Evolutionary conservation across 2,329 filamentous ascomycete species (phyloP), one percentile per base, ranked within the genome.

Genomic region (Pseudopyricularia javanii): DNA sequence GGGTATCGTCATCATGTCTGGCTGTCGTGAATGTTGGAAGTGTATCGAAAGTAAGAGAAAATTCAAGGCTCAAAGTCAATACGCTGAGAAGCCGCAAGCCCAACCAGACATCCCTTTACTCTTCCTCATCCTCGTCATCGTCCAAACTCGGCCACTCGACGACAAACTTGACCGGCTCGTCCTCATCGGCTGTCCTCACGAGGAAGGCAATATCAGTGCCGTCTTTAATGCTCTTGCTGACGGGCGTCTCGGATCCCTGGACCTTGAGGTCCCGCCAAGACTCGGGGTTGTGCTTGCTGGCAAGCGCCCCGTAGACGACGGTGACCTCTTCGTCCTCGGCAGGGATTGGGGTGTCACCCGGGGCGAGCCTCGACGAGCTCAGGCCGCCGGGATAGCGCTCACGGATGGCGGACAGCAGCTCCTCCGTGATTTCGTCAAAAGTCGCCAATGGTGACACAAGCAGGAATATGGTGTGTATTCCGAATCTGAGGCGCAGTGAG

Each of bases 401-500:
- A 28, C 63, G 70, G 6, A 90, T 68, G 11, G 80, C 69, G 1
- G 70, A 66, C 17, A 86, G 67, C 2, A 91, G 75, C 20, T 80
- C 74, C 17, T 71, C 59, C 54, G 80, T 80, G 54, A 86, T 69
- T 1, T 71, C 66, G 15, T 72, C 67, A 61, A 88, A 79, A 11
- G 80, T 66, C 37, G 75, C 74, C 14, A 75, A 68, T 5, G 80
- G 70, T 37, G 80, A 75, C 47, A 85, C 74, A 56, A 86, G 82
- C 54, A 90, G 72, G 60, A 86, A 79, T 57, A 89, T 73, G 4
- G 85, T 90, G 60, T 82, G 78, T 54, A 80, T 79, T 62, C 85
- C 82, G 64, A 86, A 77, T 66, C 88, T 89, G 69, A 91, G 82
- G 55, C 83, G 77, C 53, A 91, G 70, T 9, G 85, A 87, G 60